Evolutionary conservation across 78 protist species (phyloP).

Genomic region (Paulinella micropora): DNA sequence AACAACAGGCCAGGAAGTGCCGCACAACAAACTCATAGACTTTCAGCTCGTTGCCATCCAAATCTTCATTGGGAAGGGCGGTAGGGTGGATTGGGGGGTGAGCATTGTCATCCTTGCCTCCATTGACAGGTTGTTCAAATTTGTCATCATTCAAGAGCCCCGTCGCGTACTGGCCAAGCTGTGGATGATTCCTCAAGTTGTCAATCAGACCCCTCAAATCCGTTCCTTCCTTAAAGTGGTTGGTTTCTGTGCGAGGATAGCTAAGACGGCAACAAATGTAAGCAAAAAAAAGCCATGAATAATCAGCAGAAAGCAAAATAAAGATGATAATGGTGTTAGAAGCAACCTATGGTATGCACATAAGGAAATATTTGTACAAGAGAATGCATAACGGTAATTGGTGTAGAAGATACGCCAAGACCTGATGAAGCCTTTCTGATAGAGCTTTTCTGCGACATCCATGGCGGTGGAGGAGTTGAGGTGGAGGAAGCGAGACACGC

Average conservation of each 20-base stretch:
- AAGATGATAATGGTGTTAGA: too few species aligned
- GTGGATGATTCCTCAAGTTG: constrained; percentile 21
- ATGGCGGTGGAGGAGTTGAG: constrained; percentile 48
- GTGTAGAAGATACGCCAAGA: too few species aligned
- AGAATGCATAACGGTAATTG: too few species aligned
- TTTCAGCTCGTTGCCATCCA: constrained; percentile 3
- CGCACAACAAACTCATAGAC: constrained; percentile 76
- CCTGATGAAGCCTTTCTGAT: constrained; percentile 66
- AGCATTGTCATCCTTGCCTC: constrained; percentile 72
- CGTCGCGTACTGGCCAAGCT: neutral
- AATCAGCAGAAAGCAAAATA: too few species aligned
- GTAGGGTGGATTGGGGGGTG: constrained; percentile 98
- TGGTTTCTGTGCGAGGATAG: constrained; percentile 98
- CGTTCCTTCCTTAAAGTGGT: constrained; percentile 36
- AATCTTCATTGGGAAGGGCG: neutral
- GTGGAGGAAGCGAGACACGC: constrained; percentile 50
- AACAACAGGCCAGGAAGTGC: constrained; percentile 87
- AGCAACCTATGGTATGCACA: too few species aligned
- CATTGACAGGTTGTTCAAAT: constrained; percentile 63
- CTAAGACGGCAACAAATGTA: constrained; percentile 62
- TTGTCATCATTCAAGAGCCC: constrained; percentile 3
- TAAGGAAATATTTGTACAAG: too few species aligned
- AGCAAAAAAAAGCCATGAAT: too few species aligned
- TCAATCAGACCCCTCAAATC: constrained; percentile 50
- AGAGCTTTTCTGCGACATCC: constrained; percentile 72